Evolutionary conservation across 2,329 filamentous ascomycete genomes (phyloP), one percentile per base, ranked within the genome.

Genomic region (Xylaria sp.): DNA sequence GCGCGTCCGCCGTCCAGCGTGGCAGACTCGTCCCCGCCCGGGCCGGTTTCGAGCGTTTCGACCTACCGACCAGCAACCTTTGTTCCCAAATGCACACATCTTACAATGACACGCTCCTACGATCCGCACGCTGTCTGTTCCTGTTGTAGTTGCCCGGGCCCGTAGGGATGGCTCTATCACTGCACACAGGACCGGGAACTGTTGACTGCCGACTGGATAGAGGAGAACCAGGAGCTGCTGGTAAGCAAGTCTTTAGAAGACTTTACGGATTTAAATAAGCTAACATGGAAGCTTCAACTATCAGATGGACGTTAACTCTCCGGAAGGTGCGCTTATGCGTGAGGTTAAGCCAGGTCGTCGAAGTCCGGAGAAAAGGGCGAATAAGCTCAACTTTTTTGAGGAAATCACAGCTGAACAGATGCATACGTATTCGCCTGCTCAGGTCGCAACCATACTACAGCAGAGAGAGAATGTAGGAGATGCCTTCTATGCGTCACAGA

Each of bases 91-190:
- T 94, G 92, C 78, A 91, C 88, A 2, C 92, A 94, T 75, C 80
- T 89, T 53, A 89, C 85, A 63, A 90, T 93, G 85, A 87, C 88
- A 10, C 87, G 90, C 32, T 78, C 93, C 52, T 92, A 89, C 73
- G 85, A 85, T 39, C 66, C 79, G 23, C 76, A 83, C 32, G 77
- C 82, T 55, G 75, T 77, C 20, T 96, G 93, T 79, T 79, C 84
- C 8, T 75, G 83, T 28, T 96, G 93, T 73, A 80, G 81, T 45
- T 80, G 80, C 46, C 78, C 78, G 1, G 86, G 90, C 0, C 79
- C 83, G 18, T 83, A 90, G 61, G 91, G 91, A 30, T 96, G 91
- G 87, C 80, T 96, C 25, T 96, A 93, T 78, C 83, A 86, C 67
- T 96, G 93, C 78, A 66, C 75, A 25, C 72, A 76, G 52, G 79